Conservation (phyloP, 2,329 filamentous ascomycete species). For the Botrytis byssoidea region DNA sequence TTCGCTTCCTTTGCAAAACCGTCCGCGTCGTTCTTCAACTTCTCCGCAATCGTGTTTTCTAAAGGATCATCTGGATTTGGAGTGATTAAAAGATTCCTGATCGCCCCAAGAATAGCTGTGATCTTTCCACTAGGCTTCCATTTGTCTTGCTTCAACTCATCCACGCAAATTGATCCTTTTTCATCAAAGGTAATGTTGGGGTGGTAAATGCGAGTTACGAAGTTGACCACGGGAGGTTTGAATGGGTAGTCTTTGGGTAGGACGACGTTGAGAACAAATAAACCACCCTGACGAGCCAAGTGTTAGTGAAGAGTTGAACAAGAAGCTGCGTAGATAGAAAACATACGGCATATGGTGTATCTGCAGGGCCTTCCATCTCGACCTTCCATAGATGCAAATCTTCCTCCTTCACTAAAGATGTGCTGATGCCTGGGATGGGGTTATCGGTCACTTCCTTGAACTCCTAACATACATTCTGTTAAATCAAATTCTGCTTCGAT, state of each 20-base stretch:
- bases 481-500: not conserved
- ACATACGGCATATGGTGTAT: slow-evolving; percentile 63
- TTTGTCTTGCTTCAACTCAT: slow-evolving; percentile 66
- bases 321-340: not conserved
- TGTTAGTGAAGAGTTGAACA: slow-evolving; percentile 5
- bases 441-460: slow-evolving; percentile 55
- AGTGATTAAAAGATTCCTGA: slow-evolving; percentile 61
- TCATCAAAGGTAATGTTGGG: slow-evolving; percentile 74
- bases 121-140: slow-evolving; percentile 75
- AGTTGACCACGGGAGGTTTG: slow-evolving; percentile 67
- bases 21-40: slow-evolving; percentile 62
- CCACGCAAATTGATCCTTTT: slow-evolving; percentile 72
- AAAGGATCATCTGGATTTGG: slow-evolving; percentile 72
- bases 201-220: slow-evolving; percentile 74
- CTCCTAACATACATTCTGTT: slow-evolving; percentile 48
- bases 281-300: slow-evolving; percentile 50
- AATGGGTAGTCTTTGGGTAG: slow-evolving; percentile 73
- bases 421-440: slow-evolving; percentile 56
- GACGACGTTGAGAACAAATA: slow-evolving; percentile 63
- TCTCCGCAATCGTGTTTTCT: slow-evolving; percentile 65
- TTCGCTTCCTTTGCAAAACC: slow-evolving; percentile 64
- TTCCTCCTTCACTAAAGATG: slow-evolving; percentile 58
- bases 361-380: slow-evolving; percentile 62
- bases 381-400: slow-evolving; percentile 69
- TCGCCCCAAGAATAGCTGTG: slow-evolving; percentile 61